phyloP scores from a whole-genome alignment of 2,329 filamentous ascomycete species.

The Coniella lustricola region DNA sequence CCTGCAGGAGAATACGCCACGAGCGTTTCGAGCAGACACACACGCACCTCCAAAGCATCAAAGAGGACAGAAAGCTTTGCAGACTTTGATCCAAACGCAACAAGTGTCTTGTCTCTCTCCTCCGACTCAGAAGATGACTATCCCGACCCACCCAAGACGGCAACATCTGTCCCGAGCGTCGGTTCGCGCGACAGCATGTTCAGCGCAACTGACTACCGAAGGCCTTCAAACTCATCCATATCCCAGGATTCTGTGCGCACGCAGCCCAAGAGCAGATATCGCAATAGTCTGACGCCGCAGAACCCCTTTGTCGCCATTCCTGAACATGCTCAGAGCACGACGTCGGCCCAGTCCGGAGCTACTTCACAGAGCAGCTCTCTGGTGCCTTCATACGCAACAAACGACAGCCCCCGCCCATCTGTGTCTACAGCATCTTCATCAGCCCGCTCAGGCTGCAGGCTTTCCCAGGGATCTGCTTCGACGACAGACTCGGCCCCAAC shows the following conservation, averaged over 20 bases:
- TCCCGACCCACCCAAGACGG: constrained; percentile 27
- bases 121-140: constrained; percentile 48
- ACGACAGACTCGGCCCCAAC: constrained; percentile 9
- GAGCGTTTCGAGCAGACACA: constrained; percentile 50
- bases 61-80: constrained; percentile 42
- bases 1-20: constrained; percentile 36
- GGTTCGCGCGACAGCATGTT: constrained; percentile 20
- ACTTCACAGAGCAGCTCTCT: constrained; percentile 26
- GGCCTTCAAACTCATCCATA: constrained; percentile 12
- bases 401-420: constrained; percentile 29
- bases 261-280: constrained; percentile 18
- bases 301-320: constrained; percentile 39
- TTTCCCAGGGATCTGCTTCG: constrained; percentile 20
- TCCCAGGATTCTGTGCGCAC: constrained; percentile 9
- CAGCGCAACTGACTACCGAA: constrained; percentile 6
- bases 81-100: constrained; percentile 46
- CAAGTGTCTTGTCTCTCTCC: constrained; percentile 49
- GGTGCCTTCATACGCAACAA: constrained; percentile 12
- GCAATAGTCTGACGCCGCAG: constrained; percentile 32
- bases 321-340: constrained; percentile 16
- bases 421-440: constrained; percentile 29
- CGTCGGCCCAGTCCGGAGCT: constrained; percentile 17
- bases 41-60: constrained; percentile 47
- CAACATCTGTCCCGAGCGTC: constrained; percentile 26
- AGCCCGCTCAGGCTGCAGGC: constrained; percentile 27